Percentiles rank a stretch among this genome's conserved stretches.
These are phyloP conservation scores for Madurella mycetomatis DNA, from an alignment of 2,329 filamentous ascomycete species.

Conservation along the genomic window DNA sequence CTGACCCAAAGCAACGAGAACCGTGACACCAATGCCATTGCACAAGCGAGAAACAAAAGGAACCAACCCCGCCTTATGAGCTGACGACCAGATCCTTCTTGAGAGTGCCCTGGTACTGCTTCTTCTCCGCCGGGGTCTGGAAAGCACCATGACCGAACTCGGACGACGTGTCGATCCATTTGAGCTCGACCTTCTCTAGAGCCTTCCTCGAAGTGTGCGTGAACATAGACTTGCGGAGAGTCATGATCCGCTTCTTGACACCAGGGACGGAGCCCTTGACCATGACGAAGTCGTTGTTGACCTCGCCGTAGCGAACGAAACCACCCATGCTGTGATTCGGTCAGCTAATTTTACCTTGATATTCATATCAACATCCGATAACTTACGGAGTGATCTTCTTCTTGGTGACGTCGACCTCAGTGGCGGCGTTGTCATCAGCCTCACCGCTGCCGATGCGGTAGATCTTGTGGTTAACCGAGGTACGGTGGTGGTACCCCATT, in stretches of 20 bases:
- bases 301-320: constrained; percentile 98
- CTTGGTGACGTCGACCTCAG: constrained; percentile 95
- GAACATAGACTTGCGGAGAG: constrained; percentile 98
- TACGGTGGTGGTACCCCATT: constrained; percentile 99
- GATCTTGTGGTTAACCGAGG: constrained; percentile 99
- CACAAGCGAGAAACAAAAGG: constrained; percentile 31
- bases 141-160: constrained; percentile 99
- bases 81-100: constrained; percentile 81
- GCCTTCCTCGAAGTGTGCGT: constrained; percentile 91
- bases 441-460: constrained; percentile 95
- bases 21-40: constrained; percentile 54
- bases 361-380: not conserved
- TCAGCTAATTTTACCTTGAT: constrained; percentile 6
- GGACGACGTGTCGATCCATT: constrained; percentile 99
- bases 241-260: constrained; percentile 99
- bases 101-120: constrained; percentile 93
- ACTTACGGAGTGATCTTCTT: constrained; percentile 99
- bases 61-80: constrained; percentile 33
- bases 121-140: constrained; percentile 98
- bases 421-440: constrained; percentile 88
- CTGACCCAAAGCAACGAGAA: constrained; percentile 26
- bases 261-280: constrained; percentile 97
- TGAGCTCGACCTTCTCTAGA: constrained; percentile 98
- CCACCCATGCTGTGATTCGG: constrained; percentile 72
- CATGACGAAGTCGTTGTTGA: constrained; percentile 98